phyloP scores from a whole-genome alignment of 2,329 filamentous ascomycete genomes.

The Paecilomyces sp. region DNA sequence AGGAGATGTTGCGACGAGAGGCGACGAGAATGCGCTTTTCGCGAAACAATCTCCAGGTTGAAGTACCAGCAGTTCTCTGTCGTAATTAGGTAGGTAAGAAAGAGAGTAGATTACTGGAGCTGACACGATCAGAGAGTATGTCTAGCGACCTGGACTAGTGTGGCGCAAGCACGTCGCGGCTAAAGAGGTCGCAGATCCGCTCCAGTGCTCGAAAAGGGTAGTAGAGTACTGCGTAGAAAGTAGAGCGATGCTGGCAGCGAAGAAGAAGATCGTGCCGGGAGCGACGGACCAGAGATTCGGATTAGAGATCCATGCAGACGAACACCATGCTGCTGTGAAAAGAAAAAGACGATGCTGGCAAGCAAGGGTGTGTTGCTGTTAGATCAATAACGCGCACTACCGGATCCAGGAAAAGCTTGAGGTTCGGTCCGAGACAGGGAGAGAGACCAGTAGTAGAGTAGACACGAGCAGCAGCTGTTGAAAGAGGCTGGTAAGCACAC shows the following conservation, averaged over 20 bases:
- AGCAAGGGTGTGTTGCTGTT: background rate
- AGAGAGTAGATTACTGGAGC: constrained; percentile 1
- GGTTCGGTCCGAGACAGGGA: background rate
- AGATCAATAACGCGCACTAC: background rate
- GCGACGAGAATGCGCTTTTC: background rate
- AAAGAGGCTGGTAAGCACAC: background rate
- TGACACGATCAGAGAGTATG: background rate
- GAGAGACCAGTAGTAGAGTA: background rate
- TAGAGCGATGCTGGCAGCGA: background rate
- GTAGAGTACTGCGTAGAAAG: too few species aligned
- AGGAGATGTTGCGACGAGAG: background rate
- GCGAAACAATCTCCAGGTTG: background rate
- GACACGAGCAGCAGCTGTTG: background rate
- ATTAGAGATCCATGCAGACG: background rate
- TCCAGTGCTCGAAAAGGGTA: background rate
- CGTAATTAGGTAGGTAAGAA: constrained; percentile 2
- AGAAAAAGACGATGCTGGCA: background rate
- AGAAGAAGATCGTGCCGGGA: background rate
- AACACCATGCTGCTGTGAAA: background rate
- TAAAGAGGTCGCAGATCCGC: background rate
- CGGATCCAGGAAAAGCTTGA: constrained; percentile 1
- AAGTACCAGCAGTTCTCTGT: background rate
- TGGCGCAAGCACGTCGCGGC: background rate
- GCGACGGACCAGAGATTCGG: background rate
- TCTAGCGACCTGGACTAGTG: background rate